Evolutionary conservation across 2,329 filamentous ascomycete genomes (phyloP).

Genomic region (Zymoseptoria pseudotritici): DNA sequence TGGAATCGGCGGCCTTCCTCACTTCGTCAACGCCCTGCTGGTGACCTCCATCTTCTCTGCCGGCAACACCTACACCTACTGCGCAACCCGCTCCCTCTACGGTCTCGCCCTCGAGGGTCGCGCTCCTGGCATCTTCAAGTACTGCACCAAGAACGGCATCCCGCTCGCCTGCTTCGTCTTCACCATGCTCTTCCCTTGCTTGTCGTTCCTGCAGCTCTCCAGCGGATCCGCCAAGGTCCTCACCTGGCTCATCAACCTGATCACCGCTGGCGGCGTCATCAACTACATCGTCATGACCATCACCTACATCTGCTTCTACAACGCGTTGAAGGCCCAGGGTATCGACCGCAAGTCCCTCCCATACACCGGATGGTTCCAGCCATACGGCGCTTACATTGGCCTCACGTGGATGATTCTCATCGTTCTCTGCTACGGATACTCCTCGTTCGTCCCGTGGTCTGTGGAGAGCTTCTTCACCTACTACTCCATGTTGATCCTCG

Average conservation of each 20-base stretch:
- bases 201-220: slow-evolving; percentile 29
- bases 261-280: slow-evolving; percentile 50
- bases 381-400: slow-evolving; percentile 42
- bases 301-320: slow-evolving; percentile 52
- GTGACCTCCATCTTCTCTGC: slow-evolving; percentile 48
- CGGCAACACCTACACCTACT: slow-evolving; percentile 49
- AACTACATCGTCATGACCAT: slow-evolving; percentile 54
- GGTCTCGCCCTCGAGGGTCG: slow-evolving; percentile 46
- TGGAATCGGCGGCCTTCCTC: slow-evolving; percentile 36
- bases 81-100: slow-evolving; percentile 45
- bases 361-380: slow-evolving; percentile 49
- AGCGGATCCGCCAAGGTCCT: slow-evolving; percentile 26
- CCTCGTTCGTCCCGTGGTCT: slow-evolving; percentile 36
- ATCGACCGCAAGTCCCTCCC: slow-evolving; percentile 47
- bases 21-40: slow-evolving; percentile 29
- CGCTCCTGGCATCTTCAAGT: slow-evolving; percentile 48
- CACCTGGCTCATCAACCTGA: slow-evolving; percentile 44
- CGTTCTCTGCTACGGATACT: slow-evolving; percentile 50
- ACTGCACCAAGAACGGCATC: slow-evolving; percentile 53
- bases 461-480: slow-evolving; percentile 40
- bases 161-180: slow-evolving; percentile 50
- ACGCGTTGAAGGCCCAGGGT: slow-evolving; percentile 44
- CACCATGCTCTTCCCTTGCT: slow-evolving; percentile 32
- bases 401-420: slow-evolving; percentile 25
- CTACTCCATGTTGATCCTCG: slow-evolving; percentile 52